A percentile compares a stretch with the other conserved stretches of the same genome.
These are phyloP conservation scores for Thyridium curvatum DNA, from an alignment of 2,329 filamentous ascomycete genomes.

Conservation along the genomic window DNA sequence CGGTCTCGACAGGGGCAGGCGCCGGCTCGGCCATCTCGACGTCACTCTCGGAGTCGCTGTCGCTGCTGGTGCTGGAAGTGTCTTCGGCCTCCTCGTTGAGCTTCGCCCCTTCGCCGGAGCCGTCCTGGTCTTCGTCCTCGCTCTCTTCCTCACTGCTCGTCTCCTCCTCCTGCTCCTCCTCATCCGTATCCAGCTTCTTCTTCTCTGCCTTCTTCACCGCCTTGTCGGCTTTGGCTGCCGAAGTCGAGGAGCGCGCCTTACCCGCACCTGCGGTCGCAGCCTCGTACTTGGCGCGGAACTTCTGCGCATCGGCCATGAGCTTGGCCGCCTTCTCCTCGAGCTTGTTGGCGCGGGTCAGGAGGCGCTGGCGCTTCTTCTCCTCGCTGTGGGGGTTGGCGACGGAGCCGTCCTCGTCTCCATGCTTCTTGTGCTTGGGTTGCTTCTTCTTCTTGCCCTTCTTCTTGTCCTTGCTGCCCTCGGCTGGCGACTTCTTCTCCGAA, in stretches of 20 bases:
- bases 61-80: no score
- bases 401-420: no score
- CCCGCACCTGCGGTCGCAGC: background rate
- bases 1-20: conserved; percentile 1
- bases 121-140: conserved; percentile 1
- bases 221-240: conserved; percentile 5
- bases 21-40: no score
- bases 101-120: background rate
- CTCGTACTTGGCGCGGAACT: conserved; percentile 1
- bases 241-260: background rate
- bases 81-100: background rate
- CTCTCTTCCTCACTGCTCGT: no score
- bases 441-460: conserved; percentile 18
- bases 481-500: conserved; percentile 21
- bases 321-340: conserved; percentile 32
- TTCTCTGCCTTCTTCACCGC: conserved; percentile 9
- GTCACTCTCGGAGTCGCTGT: background rate
- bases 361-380: conserved; percentile 29
- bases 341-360: conserved; percentile 31
- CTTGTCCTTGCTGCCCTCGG: conserved; percentile 8
- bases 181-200: background rate
- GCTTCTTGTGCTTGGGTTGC: no score
- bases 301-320: conserved; percentile 30
- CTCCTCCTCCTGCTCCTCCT: conserved; percentile 1
- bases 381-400: conserved; percentile 19